phyloP scores from a whole-genome alignment of 2,329 filamentous ascomycete genomes.

The Hymenotorrendiella dingleyae region DNA sequence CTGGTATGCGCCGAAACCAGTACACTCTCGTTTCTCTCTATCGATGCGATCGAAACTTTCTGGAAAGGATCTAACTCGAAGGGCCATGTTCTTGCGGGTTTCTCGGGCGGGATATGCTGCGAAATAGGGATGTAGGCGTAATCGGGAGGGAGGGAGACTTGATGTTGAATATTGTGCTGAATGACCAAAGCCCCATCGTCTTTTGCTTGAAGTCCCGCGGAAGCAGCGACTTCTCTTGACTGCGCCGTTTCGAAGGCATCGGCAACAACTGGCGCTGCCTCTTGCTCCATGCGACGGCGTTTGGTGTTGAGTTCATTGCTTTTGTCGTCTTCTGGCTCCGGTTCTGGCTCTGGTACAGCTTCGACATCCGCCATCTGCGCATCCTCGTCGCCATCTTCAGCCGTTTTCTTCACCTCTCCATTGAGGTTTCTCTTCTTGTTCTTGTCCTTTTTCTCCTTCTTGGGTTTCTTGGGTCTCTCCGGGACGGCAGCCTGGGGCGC shows the following conservation, averaged over 20 bases:
- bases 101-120: slow-evolving; percentile 82
- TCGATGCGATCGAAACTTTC: slow-evolving; percentile 87
- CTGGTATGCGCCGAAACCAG: slow-evolving; percentile 95
- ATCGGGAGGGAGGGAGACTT: slow-evolving; percentile 89
- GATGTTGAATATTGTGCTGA: slow-evolving; percentile 97
- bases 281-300: slow-evolving; percentile 57
- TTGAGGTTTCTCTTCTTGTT: slow-evolving; percentile 85
- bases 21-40: slow-evolving; percentile 93
- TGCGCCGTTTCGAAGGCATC: slow-evolving; percentile 94
- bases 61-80: slow-evolving; percentile 98
- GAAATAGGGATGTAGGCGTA: slow-evolving; percentile 95
- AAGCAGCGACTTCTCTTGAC: slow-evolving; percentile 78
- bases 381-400: slow-evolving; percentile 53
- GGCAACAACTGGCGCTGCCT: slow-evolving; percentile 74
- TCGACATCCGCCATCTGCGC: slow-evolving; percentile 50
- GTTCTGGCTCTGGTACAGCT: slow-evolving; percentile 14
- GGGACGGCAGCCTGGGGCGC: slow-evolving; percentile 34
- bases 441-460: slow-evolving; percentile 50
- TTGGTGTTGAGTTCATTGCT: slow-evolving; percentile 50
- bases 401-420: slow-evolving; percentile 62
- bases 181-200: slow-evolving; percentile 61
- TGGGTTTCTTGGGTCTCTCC: slow-evolving; percentile 27
- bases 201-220: slow-evolving; percentile 28
- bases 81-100: slow-evolving; percentile 75
- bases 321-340: slow-evolving; percentile 34